These are phyloP conservation scores for Pterocarpus macrocarpus DNA, from an alignment of 306 rosid species.

Conservation along the genomic window DNA sequence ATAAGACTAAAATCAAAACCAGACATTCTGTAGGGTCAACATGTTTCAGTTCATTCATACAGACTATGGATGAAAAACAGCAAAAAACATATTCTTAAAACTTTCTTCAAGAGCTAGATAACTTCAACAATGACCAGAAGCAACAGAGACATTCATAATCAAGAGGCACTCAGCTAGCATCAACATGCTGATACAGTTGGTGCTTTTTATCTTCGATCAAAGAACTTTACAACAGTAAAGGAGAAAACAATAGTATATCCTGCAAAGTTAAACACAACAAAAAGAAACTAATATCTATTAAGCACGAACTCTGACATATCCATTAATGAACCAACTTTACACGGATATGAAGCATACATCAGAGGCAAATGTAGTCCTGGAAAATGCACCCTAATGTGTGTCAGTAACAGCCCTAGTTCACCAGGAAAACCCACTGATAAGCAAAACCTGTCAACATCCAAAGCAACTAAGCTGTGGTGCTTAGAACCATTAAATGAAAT, in stretches of 20 bases:
- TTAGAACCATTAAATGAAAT: background rate
- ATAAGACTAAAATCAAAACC: too few species aligned
- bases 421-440: background rate
- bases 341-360: background rate
- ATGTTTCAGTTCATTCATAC: conserved; percentile 24
- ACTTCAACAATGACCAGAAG: background rate
- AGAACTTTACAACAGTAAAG: background rate
- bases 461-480: background rate
- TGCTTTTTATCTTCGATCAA: background rate
- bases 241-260: background rate
- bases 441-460: conserved; percentile 1
- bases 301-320: background rate
- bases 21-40: too few species aligned
- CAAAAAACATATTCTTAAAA: too few species aligned
- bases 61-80: background rate
- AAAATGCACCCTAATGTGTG: conserved; percentile 7
- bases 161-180: background rate
- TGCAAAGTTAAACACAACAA: background rate
- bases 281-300: background rate
- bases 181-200: background rate
- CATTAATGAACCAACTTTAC: conserved; percentile 12
- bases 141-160: background rate
- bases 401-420: background rate
- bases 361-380: conserved; percentile 9
- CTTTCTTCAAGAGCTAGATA: too few species aligned